Percentiles rank a stretch among this genome's conserved stretches.
phyloP scores from a whole-genome alignment of 352 stramenopile species.

The Pythium chondricola region DNA sequence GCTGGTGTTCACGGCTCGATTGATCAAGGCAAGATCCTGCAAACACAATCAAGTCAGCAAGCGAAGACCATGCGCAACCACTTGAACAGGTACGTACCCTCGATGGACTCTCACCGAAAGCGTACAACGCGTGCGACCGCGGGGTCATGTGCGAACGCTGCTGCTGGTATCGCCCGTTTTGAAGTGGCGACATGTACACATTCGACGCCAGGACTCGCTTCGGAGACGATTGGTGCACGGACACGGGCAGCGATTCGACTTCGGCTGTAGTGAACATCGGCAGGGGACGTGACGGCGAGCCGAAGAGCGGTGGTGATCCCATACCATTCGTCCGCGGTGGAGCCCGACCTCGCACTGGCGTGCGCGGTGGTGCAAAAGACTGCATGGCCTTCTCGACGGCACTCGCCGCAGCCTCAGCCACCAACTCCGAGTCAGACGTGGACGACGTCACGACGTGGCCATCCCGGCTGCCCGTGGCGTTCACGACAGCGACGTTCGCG shows the following conservation, averaged over 20 bases:
- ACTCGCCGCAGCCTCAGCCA: constrained; percentile 61
- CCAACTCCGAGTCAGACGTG: constrained; percentile 73
- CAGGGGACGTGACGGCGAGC: constrained; percentile 27
- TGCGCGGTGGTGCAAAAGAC: constrained; percentile 31
- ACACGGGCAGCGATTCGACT: constrained; percentile 72
- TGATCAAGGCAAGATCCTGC: constrained; percentile 24
- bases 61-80: not conserved
- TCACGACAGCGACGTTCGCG: constrained; percentile 52
- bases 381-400: constrained; percentile 62
- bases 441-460: constrained; percentile 37
- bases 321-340: constrained; percentile 3
- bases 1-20: constrained; percentile 21
- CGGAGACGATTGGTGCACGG: constrained; percentile 70
- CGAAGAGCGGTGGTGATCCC: constrained; percentile 33
- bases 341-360: constrained; percentile 30
- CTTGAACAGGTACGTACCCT: constrained; percentile 33
- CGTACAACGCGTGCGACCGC: constrained; percentile 77
- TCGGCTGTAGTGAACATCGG: constrained; percentile 66
- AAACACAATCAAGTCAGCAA: not conserved
- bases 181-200: constrained; percentile 81
- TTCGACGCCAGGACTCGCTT: constrained; percentile 78
- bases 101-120: constrained; percentile 80
- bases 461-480: constrained; percentile 25
- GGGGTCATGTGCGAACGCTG: constrained; percentile 66
- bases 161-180: constrained; percentile 63